Evolutionary conservation across 2,329 filamentous ascomycete species (phyloP).

Genomic region (Catunica adiposa): DNA sequence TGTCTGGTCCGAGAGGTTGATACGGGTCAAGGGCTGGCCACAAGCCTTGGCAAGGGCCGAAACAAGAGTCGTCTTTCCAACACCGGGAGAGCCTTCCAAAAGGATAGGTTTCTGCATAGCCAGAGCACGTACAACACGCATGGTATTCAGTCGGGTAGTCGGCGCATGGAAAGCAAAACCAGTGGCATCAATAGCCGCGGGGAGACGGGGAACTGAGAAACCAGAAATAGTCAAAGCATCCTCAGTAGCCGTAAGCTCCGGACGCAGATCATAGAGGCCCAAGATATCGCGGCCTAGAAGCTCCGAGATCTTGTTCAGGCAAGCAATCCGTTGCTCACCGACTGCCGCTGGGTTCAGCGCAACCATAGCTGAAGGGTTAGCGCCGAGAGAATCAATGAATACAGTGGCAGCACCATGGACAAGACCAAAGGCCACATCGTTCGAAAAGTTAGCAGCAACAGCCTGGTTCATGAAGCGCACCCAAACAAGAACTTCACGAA

Average conservation of each 20-base stretch:
- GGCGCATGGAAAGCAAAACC: constrained; percentile 71
- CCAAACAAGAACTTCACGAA: constrained; percentile 87
- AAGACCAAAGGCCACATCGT: constrained; percentile 29
- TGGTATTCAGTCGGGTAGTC: constrained; percentile 76
- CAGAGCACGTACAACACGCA: constrained; percentile 77
- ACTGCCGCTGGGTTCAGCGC: constrained; percentile 56
- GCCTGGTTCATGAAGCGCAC: constrained; percentile 73
- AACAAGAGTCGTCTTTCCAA: constrained; percentile 91
- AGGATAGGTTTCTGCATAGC: constrained; percentile 83
- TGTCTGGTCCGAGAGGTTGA: constrained; percentile 95
- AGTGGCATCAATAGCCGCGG: constrained; percentile 22
- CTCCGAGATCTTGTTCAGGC: constrained; percentile 53
- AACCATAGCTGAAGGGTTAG: constrained; percentile 79
- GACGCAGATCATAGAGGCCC: constrained; percentile 45
- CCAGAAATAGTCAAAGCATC: constrained; percentile 48
- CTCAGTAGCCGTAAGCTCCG: constrained; percentile 40
- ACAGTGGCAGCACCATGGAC: constrained; percentile 89
- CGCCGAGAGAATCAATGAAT: constrained; percentile 86
- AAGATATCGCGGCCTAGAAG: constrained; percentile 48
- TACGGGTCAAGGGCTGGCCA: constrained; percentile 70
- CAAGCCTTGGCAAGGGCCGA: constrained; percentile 66
- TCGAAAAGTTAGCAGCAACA: constrained; percentile 21
- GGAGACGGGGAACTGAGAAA: constrained; percentile 47
- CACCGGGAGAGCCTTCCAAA: constrained; percentile 91
- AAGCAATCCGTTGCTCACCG: constrained; percentile 51